phyloP scores from a whole-genome alignment of 73 alveolate species.

The Stentor coeruleus region DNA sequence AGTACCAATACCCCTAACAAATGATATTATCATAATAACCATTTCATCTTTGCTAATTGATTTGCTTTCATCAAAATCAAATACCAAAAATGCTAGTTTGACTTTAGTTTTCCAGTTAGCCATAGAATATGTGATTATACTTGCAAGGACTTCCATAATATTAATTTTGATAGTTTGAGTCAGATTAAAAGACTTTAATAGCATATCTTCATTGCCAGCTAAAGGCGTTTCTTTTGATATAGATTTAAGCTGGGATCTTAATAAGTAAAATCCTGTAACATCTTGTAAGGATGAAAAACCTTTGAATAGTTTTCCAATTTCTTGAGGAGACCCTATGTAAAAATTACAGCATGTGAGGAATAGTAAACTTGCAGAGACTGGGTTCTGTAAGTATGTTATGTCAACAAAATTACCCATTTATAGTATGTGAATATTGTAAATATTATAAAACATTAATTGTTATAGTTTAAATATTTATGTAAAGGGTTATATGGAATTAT shows the following conservation, averaged over 20 bases:
- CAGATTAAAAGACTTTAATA: background rate
- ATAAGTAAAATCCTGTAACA: background rate
- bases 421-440: no score
- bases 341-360: background rate
- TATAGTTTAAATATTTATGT: no score
- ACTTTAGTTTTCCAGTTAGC: background rate
- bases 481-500: no score
- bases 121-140: background rate
- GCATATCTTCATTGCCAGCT: background rate
- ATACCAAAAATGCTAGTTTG: background rate
- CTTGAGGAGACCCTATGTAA: background rate
- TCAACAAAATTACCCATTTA: no score
- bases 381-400: no score
- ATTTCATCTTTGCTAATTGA: background rate
- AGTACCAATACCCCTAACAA: background rate
- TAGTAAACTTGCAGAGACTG: background rate
- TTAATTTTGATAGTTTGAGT: background rate
- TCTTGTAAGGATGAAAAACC: background rate
- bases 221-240: background rate
- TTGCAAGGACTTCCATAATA: background rate
- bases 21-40: background rate
- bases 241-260: background rate
- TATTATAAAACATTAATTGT: no score
- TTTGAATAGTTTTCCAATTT: background rate
- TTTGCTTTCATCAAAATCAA: conserved; percentile 14